These are phyloP conservation scores for Aspergillus cejpii DNA, from an alignment of 2,329 filamentous ascomycete genomes.

Conservation along the genomic window DNA sequence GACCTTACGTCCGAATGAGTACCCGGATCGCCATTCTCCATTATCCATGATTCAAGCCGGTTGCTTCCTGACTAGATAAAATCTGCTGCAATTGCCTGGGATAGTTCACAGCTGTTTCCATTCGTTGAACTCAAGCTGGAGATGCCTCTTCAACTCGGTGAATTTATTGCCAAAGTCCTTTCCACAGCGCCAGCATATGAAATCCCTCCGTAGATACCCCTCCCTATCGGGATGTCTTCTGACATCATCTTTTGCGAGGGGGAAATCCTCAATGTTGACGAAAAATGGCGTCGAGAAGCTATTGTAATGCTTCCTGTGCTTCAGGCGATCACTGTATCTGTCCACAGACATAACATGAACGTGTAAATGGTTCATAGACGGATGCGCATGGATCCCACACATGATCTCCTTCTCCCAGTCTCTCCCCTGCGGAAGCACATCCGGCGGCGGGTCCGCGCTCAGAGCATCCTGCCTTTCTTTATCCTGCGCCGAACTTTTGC, in stretches of 20 bases:
- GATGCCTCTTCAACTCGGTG: constrained; percentile 64
- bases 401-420: constrained; percentile 72
- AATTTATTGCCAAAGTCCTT: constrained; percentile 68
- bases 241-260: constrained; percentile 59
- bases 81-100: neutral
- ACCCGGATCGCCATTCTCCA: neutral
- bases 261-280: constrained; percentile 70
- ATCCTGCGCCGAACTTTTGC: constrained; percentile 58
- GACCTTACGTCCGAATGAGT: neutral
- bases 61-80: neutral
- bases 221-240: constrained; percentile 52
- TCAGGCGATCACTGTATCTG: constrained; percentile 63
- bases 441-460: constrained; percentile 45
- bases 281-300: constrained; percentile 85
- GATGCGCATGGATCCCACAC: constrained; percentile 75
- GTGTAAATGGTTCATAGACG: constrained; percentile 88
- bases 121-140: constrained; percentile 64
- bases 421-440: constrained; percentile 61
- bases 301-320: constrained; percentile 83
- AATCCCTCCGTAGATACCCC: constrained; percentile 57
- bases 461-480: constrained; percentile 58
- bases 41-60: neutral
- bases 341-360: constrained; percentile 81
- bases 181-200: constrained; percentile 81
- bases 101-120: constrained; percentile 60